Evolutionary conservation across 2,329 filamentous ascomycete genomes (phyloP).

Genomic region (Beauveria bassiana): DNA sequence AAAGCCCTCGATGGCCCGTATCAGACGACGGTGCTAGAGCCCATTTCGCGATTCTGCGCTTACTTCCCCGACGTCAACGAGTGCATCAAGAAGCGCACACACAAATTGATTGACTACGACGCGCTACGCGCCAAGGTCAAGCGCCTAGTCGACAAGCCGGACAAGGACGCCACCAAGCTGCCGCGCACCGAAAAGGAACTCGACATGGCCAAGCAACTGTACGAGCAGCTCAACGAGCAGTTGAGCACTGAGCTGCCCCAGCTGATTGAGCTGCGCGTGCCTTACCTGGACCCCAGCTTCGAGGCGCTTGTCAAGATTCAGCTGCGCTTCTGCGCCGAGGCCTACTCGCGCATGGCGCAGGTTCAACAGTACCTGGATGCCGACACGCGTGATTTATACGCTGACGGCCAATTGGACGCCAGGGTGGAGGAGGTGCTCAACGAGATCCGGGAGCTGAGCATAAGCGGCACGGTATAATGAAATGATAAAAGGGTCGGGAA

Average conservation of each 20-base stretch:
- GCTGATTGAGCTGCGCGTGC: constrained; percentile 91
- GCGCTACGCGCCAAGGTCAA: constrained; percentile 92
- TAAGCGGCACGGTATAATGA: constrained; percentile 59
- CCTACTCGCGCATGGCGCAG: constrained; percentile 96
- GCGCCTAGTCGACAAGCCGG: constrained; percentile 93
- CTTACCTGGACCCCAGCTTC: constrained; percentile 93
- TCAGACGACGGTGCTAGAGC: constrained; percentile 86
- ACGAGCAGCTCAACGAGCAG: constrained; percentile 96
- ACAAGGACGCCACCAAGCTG: constrained; percentile 96
- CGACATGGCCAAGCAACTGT: constrained; percentile 85
- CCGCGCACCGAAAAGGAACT: constrained; percentile 94
- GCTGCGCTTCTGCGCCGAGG: constrained; percentile 93
- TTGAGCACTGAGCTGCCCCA: constrained; percentile 88
- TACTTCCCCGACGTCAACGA: constrained; percentile 99
- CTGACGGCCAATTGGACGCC: constrained; percentile 82
- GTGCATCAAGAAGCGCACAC: constrained; percentile 97
- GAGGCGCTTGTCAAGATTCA: constrained; percentile 99
- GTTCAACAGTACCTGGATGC: constrained; percentile 97
- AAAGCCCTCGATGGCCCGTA: constrained; percentile 97
- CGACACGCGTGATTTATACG: constrained; percentile 93
- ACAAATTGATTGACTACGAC: constrained; percentile 98
- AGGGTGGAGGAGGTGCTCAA: constrained; percentile 92
- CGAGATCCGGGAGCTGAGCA: constrained; percentile 94
- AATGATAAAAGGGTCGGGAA: background rate
- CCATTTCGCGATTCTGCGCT: constrained; percentile 90